phyloP scores from a whole-genome alignment of 2,329 filamentous ascomycete genomes.

The Ophiostoma sp. region DNA sequence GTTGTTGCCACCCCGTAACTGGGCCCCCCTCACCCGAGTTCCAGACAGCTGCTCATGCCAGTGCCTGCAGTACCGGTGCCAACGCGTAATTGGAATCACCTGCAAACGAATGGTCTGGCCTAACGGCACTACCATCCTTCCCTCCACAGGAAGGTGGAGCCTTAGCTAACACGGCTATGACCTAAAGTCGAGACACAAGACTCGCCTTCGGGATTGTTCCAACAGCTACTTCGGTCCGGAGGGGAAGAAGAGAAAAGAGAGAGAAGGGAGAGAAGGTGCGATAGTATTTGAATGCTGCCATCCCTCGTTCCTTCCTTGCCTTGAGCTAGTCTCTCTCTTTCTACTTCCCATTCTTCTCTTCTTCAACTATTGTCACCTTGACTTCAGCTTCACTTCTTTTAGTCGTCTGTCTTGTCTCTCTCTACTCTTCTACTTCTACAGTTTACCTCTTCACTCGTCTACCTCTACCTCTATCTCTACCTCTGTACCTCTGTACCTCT shows the following conservation, averaged over 20 bases:
- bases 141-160: not conserved
- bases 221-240: conserved; percentile 10
- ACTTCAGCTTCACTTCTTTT: not conserved
- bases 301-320: not conserved
- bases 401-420: not conserved
- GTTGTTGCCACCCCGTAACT: not conserved
- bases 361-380: not conserved
- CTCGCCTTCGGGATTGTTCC: conserved; percentile 4
- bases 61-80: not conserved
- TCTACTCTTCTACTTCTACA: not conserved
- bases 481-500: not conserved
- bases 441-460: not conserved
- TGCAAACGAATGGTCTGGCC: not conserved
- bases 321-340: conserved; percentile 9
- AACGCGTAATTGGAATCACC: not conserved
- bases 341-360: not conserved
- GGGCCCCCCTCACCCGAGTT: not conserved
- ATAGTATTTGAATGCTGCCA: conserved; percentile 12
- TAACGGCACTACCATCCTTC: conserved; percentile 2
- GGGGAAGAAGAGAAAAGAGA: not conserved
- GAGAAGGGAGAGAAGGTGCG: conserved; percentile 5
- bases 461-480: not conserved
- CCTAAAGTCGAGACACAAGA: not conserved
- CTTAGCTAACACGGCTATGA: conserved; percentile 5
- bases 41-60: not conserved